A percentile compares a stretch with the other conserved stretches of the same genome.
Conservation (phyloP, 257 asterid genomes). For the Solanum medicagineum region DNA sequence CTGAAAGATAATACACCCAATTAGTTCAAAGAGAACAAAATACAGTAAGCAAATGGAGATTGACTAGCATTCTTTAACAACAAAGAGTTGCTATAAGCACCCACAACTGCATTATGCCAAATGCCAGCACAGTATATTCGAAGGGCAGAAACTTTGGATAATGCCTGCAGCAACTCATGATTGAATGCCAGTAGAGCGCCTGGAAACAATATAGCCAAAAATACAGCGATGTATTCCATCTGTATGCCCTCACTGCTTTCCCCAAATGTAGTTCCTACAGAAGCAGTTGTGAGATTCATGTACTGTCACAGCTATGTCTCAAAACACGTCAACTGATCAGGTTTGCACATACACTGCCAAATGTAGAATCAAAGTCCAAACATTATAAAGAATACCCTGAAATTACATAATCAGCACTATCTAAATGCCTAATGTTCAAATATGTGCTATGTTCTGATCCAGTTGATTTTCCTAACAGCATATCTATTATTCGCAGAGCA, state of each 20-base stretch:
- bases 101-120: constrained; percentile 90
- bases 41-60: not conserved
- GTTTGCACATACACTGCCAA: not conserved
- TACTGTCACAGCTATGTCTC: not conserved
- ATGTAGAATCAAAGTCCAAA: not conserved
- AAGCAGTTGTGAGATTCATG: constrained; percentile 13
- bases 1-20: constrained; percentile 27
- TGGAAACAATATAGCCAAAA: constrained; percentile 68
- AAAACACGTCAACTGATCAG: not conserved
- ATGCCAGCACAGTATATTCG: constrained; percentile 92
- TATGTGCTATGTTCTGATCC: not conserved
- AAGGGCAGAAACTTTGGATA: constrained; percentile 50
- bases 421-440: not conserved
- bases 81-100: constrained; percentile 8
- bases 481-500: not conserved
- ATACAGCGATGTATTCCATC: constrained; percentile 72
- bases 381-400: not conserved
- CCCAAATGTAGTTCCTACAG: constrained; percentile 25
- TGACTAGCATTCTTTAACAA: not conserved
- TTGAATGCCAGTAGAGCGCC: constrained; percentile 93
- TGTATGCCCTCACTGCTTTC: constrained; percentile 78
- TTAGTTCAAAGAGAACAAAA: constrained; percentile 8
- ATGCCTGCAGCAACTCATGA: constrained; percentile 44
- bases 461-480: not conserved
- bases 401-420: not conserved